Percentiles rank a stretch among this genome's conserved stretches.
These are phyloP conservation scores for Aurifilum marmelostoma DNA, from an alignment of 2,329 filamentous ascomycete genomes.

Conservation along the genomic window DNA sequence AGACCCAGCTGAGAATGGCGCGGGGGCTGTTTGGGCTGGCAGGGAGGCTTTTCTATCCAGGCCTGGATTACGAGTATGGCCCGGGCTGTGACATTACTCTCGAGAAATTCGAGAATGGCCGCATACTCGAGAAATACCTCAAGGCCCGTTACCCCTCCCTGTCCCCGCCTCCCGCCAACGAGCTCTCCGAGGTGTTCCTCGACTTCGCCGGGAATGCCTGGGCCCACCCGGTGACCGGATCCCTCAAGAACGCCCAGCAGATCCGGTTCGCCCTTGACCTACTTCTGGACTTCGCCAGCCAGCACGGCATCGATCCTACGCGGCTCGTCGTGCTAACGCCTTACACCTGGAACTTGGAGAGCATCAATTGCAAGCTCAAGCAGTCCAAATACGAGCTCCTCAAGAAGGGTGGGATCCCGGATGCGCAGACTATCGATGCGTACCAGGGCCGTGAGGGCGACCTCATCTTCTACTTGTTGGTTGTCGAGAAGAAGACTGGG, in stretches of 20 bases:
- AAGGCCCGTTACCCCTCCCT: neutral
- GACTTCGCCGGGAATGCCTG: neutral
- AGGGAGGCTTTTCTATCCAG: neutral
- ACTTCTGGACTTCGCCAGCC: neutral
- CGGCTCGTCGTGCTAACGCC: neutral
- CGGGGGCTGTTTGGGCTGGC: neutral
- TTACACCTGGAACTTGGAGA: neutral
- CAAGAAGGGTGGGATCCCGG: neutral
- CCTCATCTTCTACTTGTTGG: neutral
- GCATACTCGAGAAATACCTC: neutral
- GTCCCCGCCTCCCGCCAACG: neutral
- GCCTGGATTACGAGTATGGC: neutral
- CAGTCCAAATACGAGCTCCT: neutral
- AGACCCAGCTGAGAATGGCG: slow-evolving; percentile 1
- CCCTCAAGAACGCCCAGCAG: neutral
- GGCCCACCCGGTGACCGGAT: neutral
- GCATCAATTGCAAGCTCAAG: neutral
- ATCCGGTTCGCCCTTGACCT: neutral
- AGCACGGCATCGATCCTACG: neutral
- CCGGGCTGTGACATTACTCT: neutral
- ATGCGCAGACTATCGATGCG: neutral
- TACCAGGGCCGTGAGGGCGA: neutral
- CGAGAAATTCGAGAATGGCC: neutral
- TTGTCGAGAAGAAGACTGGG: neutral
- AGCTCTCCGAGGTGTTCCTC: neutral